Evolutionary conservation across 805 yeast species (phyloP), one percentile per base, ranked within the genome.

Genomic region (Metschnikowia orientalis): DNA sequence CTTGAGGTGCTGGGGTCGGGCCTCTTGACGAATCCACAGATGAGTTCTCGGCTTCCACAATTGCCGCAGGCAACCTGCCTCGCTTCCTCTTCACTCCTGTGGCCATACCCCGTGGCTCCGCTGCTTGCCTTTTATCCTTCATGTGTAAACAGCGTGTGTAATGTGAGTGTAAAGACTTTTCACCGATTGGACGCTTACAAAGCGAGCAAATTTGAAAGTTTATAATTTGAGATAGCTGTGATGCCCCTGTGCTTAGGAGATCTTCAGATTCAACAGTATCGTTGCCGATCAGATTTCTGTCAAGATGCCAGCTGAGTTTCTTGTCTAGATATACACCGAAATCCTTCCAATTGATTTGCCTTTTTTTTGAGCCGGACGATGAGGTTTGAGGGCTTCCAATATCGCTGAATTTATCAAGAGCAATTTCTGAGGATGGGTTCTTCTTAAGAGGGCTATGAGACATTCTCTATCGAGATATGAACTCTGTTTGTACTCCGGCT

Each of bases 271-370:
- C 41, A 22, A 48, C 41, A 20, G 52, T 37, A 19, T 45, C 37
- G 6, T 29, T 20, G 21, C 20, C 9, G 11, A 16, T 18, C 12
- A 8, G n/a, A 10, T 25, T 16, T 15, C 56, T 47, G 32, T 57
- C 54, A 29, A 48, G 44, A 28, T 41, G 50, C 37, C 53, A 42
- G 24, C 55, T 55, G 27, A 65, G 41, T 32, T 61, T 61, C 40
- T 60, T 63, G 40, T 65, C 72, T 30, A 66, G 49, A 37, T 60
- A 66, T 8, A 54, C 61, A 8, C 72, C 72, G 34, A 66, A 57
- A 26, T 66, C 72, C 45, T 65, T 66, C 72, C 72, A 66, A 38
- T 61, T 54, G 18, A 61, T 56, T 7, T 17, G 30, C 32, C 37
- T 42, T 21, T 37, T 41, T 22, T 37, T 43, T 24, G 31, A 23